These are phyloP conservation scores for Abrus pulchellus DNA, from an alignment of 306 rosid genomes.

Conservation along the genomic window DNA sequence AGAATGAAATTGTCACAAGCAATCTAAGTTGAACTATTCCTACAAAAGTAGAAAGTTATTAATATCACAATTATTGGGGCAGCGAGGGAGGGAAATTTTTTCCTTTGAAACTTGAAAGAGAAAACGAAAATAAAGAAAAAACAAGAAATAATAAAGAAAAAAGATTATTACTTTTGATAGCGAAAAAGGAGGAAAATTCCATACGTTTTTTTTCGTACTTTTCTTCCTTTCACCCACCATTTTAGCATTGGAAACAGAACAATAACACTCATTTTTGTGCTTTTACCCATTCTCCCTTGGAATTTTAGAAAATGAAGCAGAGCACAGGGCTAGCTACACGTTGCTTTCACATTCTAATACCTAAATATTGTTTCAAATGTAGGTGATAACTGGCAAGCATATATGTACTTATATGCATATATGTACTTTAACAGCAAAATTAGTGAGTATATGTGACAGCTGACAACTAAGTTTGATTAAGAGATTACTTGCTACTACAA, in stretches of 20 bases:
- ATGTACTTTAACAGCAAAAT: not conserved
- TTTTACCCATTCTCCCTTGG: constrained; percentile 1
- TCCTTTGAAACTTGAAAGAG: constrained; percentile 40
- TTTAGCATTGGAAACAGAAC: constrained; percentile 32
- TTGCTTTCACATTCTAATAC: constrained; percentile 23
- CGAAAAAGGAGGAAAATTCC: constrained; percentile 37
- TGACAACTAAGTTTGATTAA: constrained; percentile 34
- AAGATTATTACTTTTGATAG: constrained; percentile 41
- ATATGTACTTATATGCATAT: not conserved
- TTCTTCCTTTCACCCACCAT: constrained; percentile 21
- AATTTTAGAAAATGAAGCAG: constrained; percentile 3
- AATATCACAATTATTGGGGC: constrained; percentile 11
- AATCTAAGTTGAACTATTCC: not conserved
- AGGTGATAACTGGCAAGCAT: constrained; percentile 46
- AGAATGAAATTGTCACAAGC: not conserved
- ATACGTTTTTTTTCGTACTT: constrained; percentile 28
- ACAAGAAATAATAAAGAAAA: not conserved
- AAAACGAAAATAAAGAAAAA: not conserved
- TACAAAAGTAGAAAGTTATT: not conserved
- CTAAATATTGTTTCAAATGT: constrained; percentile 37
- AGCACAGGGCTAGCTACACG: constrained; percentile 10
- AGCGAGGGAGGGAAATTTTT: constrained; percentile 20
- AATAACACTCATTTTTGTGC: constrained; percentile 5
- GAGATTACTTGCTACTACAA: constrained; percentile 47
- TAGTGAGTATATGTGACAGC: constrained; percentile 21